Percentiles rank a stretch among this genome's conserved stretches.
phyloP scores from a whole-genome alignment of 83 land plant species.

The Diphasiastrum complanatum region DNA sequence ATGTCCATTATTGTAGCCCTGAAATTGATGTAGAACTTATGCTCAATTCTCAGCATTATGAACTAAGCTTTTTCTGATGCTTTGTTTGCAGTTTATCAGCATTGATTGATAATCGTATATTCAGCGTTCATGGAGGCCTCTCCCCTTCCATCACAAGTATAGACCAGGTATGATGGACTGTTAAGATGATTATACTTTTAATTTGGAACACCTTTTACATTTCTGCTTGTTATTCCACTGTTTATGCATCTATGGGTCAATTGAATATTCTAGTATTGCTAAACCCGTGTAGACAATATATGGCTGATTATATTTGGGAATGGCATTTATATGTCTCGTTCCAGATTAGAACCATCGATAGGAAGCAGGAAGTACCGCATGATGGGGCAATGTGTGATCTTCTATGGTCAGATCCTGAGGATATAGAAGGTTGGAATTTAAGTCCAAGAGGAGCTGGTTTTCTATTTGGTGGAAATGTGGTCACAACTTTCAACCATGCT shows the following conservation, averaged over 20 bases:
- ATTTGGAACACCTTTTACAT: too few species aligned
- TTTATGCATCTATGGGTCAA: background rate
- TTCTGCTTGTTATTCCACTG: too few species aligned
- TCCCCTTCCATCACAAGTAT: slow-evolving; percentile 86
- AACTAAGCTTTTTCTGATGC: background rate
- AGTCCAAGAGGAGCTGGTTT: slow-evolving; percentile 99
- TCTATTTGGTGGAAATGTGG: slow-evolving; percentile 93
- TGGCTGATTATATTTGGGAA: slow-evolving; percentile 1
- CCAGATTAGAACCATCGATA: slow-evolving; percentile 91
- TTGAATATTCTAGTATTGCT: background rate
- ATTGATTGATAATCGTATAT: slow-evolving; percentile 88
- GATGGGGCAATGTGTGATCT: slow-evolving; percentile 99
- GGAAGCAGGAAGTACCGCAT: slow-evolving; percentile 99
- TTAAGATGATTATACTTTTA: too few species aligned
- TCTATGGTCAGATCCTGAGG: slow-evolving; percentile 99
- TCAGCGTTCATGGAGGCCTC: slow-evolving; percentile 98
- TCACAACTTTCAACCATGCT: slow-evolving; percentile 67
- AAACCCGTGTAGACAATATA: background rate
- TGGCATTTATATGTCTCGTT: slow-evolving; percentile 1
- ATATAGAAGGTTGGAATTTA: slow-evolving; percentile 94
- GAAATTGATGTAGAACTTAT: too few species aligned
- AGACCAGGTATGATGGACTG: slow-evolving; percentile 90
- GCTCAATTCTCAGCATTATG: too few species aligned
- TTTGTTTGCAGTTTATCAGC: slow-evolving; percentile 73
- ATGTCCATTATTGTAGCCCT: too few species aligned